Percentiles rank a stretch among this genome's conserved stretches.
Evolutionary conservation across 192 early-diverging fungal genomes (phyloP).

Genomic region (Pecoramyces ruminantium): DNA sequence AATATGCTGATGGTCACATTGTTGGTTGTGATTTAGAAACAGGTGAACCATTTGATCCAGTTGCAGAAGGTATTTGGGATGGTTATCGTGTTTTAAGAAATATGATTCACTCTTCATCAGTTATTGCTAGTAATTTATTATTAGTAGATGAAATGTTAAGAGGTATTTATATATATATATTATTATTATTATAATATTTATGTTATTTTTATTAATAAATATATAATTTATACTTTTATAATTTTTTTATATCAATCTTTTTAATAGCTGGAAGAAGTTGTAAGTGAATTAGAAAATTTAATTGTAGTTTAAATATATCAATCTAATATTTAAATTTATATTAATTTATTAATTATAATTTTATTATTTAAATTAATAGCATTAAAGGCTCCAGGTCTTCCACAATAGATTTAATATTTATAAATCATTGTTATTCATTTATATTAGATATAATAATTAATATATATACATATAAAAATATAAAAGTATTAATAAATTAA

Average conservation of each 20-base stretch:
- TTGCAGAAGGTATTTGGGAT: conserved; percentile 88
- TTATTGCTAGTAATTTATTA: conserved; percentile 95
- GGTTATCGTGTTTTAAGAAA: conserved; percentile 95
- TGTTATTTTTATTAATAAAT: no score
- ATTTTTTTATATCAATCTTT: no score
- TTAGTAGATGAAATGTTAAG: conserved; percentile 98
- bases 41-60: conserved; percentile 83
- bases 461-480: no score
- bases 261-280: conserved; percentile 19
- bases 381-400: neutral
- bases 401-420: neutral
- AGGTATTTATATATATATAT: no score
- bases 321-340: no score
- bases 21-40: conserved; percentile 89
- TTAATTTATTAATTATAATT: no score
- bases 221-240: no score
- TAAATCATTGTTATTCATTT: no score
- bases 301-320: no score
- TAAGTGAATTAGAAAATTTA: neutral
- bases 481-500: no score
- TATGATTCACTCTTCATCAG: conserved; percentile 91
- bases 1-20: conserved; percentile 72
- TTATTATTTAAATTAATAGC: neutral
- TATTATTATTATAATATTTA: no score
- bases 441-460: no score